A percentile compares a stretch with the other conserved stretches of the same genome.
Evolutionary conservation across 2,329 filamentous ascomycete genomes (phyloP).

Genomic region (Phyllosticta paracitricarpa): DNA sequence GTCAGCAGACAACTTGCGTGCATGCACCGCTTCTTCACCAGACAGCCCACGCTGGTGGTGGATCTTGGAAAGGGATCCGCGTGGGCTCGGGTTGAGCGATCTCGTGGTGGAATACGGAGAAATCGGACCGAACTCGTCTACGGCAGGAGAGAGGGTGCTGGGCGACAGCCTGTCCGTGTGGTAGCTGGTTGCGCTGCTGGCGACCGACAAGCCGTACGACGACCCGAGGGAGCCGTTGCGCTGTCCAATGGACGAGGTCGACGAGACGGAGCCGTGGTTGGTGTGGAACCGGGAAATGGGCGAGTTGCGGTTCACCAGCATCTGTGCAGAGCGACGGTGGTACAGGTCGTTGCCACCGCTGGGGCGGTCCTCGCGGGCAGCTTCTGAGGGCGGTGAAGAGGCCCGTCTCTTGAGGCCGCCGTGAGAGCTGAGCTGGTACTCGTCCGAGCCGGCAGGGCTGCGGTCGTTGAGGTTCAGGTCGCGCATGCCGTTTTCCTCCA

Average conservation of each 20-base stretch:
- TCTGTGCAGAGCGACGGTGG: conserved; percentile 46
- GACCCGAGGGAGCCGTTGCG: conserved; percentile 55
- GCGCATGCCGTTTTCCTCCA: conserved; percentile 45
- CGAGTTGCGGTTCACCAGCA: conserved; percentile 45
- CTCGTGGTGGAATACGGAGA: conserved; percentile 45
- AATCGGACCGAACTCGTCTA: conserved; percentile 45
- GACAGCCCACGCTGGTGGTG: conserved; percentile 33
- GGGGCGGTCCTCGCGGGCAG: conserved; percentile 36
- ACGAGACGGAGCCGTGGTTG: conserved; percentile 53
- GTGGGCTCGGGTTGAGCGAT: conserved; percentile 33
- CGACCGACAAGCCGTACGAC: conserved; percentile 48
- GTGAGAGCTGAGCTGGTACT: conserved; percentile 34
- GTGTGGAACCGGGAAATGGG: conserved; percentile 45
- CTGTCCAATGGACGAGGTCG: conserved; percentile 49
- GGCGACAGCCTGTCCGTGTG: conserved; percentile 52
- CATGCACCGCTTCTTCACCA: conserved; percentile 21
- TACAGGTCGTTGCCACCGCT: conserved; percentile 40
- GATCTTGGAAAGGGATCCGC: conserved; percentile 28
- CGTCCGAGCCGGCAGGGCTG: conserved; percentile 35
- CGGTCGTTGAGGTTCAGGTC: conserved; percentile 46
- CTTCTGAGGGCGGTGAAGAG: conserved; percentile 52
- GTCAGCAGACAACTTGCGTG: conserved; percentile 40
- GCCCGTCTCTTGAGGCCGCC: conserved; percentile 55
- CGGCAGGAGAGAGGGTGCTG: conserved; percentile 47
- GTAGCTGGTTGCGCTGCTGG: conserved; percentile 57